Percentiles rank a stretch among this genome's conserved stretches.
Evolutionary conservation across 2,329 filamentous ascomycete genomes (phyloP).

Genomic region (Juglanconis sp.): DNA sequence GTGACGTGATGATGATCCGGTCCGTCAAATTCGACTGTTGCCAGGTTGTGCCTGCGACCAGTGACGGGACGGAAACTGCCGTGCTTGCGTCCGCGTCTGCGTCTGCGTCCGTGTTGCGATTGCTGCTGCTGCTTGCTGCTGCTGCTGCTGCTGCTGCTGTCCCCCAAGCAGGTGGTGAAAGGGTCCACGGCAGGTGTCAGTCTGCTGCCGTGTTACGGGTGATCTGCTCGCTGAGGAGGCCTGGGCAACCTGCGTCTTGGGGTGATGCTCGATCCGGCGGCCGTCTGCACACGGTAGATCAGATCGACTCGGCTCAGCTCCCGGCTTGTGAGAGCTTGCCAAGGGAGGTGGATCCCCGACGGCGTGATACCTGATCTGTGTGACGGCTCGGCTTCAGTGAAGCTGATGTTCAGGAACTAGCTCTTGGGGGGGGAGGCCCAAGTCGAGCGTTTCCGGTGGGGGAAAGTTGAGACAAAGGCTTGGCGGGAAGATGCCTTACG

Average conservation of each 20-base stretch:
- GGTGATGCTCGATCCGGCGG: conserved; percentile 1
- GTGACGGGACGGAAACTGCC: conserved; percentile 11
- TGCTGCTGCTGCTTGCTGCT: neutral
- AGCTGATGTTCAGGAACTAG: neutral
- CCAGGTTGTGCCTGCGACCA: neutral
- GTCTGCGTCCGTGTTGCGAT: neutral
- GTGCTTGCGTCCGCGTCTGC: conserved; percentile 4
- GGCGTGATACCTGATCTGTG: conserved; percentile 6
- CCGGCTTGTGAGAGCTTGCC: conserved; percentile 4
- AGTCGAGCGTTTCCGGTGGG: neutral
- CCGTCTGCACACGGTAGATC: conserved; percentile 1
- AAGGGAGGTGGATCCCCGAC: neutral
- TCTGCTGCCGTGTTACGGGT: conserved; percentile 17
- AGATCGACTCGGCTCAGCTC: conserved; percentile 10
- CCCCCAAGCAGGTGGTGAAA: conserved; percentile 6
- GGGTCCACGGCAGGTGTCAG: conserved; percentile 18
- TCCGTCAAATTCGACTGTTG: neutral
- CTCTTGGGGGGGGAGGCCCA: too few species aligned
- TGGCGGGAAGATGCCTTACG: neutral
- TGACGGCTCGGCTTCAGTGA: neutral
- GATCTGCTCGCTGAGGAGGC: conserved; percentile 6
- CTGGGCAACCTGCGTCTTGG: conserved; percentile 2
- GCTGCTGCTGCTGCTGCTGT: neutral
- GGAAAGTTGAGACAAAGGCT: neutral
- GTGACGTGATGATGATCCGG: neutral